Percentiles rank a stretch among this genome's conserved stretches.
These are phyloP conservation scores for Micromonas commoda DNA, from an alignment of 139 green algal species.

Conservation along the genomic window DNA sequence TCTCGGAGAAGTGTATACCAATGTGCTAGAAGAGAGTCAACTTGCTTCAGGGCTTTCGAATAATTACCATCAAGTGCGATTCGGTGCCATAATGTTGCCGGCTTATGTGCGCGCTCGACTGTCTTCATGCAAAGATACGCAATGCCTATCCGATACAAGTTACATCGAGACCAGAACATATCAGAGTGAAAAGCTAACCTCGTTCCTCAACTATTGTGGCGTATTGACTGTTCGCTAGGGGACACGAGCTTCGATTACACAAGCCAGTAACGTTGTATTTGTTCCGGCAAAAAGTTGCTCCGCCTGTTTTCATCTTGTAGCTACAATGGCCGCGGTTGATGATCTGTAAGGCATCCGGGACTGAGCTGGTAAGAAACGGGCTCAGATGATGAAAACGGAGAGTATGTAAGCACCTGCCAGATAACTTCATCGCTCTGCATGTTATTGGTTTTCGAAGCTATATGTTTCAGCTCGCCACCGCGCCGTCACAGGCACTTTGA, in stretches of 20 bases:
- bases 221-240: slow-evolving; percentile 92
- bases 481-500: no score
- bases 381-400: slow-evolving; percentile 13
- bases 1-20: not conserved
- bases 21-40: slow-evolving; percentile 52
- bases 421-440: slow-evolving; percentile 86
- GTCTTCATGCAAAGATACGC: slow-evolving; percentile 97
- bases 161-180: not conserved
- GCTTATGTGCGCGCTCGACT: slow-evolving; percentile 90
- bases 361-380: slow-evolving; percentile 12
- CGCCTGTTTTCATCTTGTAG: slow-evolving; percentile 82
- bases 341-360: slow-evolving; percentile 74
- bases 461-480: no score
- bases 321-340: slow-evolving; percentile 93
- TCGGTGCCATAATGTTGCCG: slow-evolving; percentile 90
- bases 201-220: slow-evolving; percentile 40
- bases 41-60: slow-evolving; percentile 62
- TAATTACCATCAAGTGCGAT: slow-evolving; percentile 85
- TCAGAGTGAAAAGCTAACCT: not conserved
- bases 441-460: not conserved
- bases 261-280: slow-evolving; percentile 95
- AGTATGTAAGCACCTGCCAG: slow-evolving; percentile 67
- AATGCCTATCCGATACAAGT: slow-evolving; percentile 17
- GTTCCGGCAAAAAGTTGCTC: slow-evolving; percentile 93
- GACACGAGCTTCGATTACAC: slow-evolving; percentile 73